Percentiles rank a stretch among this genome's conserved stretches.
Evolutionary conservation across 2,329 filamentous ascomycete genomes (phyloP).

Genomic region (Leptodontidium sp.): DNA sequence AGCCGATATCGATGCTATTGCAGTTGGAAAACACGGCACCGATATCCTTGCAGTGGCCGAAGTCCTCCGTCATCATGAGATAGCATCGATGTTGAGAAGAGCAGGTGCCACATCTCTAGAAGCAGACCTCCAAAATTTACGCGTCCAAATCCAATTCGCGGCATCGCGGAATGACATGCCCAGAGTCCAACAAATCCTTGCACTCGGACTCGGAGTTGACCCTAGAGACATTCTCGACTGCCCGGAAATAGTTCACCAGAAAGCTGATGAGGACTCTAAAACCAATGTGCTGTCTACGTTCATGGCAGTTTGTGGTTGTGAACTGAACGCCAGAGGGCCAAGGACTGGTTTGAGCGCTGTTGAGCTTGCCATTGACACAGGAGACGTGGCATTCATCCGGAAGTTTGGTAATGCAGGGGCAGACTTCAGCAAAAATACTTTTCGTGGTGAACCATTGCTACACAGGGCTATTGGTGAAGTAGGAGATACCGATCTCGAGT

Average conservation of each 20-base stretch:
- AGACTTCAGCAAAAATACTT: neutral
- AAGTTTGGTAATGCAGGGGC: neutral
- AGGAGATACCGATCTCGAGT: neutral
- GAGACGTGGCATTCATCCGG: neutral
- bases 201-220: neutral
- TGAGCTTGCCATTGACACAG: neutral
- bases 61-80: neutral
- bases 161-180: neutral
- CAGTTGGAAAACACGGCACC: neutral
- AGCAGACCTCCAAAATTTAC: neutral
- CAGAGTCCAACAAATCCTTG: neutral
- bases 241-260: neutral
- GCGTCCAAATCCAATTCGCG: neutral
- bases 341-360: neutral
- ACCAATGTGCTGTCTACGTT: neutral
- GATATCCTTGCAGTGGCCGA: neutral
- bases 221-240: neutral
- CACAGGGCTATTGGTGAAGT: neutral
- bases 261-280: neutral
- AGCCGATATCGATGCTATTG: neutral
- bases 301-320: neutral
- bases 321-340: neutral
- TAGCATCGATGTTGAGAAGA: neutral
- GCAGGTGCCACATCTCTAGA: neutral
- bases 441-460: neutral